phyloP scores from a whole-genome alignment of 2,329 filamentous ascomycete species.

The Claviceps paspali region DNA sequence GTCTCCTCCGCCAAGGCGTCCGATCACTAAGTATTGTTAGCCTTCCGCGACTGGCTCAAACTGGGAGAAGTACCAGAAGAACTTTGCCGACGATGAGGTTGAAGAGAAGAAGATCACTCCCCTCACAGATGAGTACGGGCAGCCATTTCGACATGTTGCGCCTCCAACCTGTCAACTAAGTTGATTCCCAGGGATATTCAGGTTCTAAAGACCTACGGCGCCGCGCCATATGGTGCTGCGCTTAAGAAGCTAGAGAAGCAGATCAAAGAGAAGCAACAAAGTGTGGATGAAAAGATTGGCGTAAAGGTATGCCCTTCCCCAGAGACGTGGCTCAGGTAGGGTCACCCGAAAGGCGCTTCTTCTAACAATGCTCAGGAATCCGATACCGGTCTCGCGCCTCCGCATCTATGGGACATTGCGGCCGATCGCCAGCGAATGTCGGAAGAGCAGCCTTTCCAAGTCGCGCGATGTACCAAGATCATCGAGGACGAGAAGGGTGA shows the following conservation, averaged over 20 bases:
- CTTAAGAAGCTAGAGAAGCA: slow-evolving; percentile 97
- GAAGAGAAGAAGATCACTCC: slow-evolving; percentile 99
- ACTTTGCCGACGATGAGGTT: slow-evolving; percentile 87
- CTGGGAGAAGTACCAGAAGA: slow-evolving; percentile 99
- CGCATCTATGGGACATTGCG: slow-evolving; percentile 96
- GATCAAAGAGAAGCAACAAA: slow-evolving; percentile 98
- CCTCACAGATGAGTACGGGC: slow-evolving; percentile 78
- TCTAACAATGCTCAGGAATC: slow-evolving; percentile 55
- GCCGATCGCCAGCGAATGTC: slow-evolving; percentile 97
- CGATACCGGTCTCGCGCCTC: slow-evolving; percentile 92
- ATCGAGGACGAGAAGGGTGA: slow-evolving; percentile 91
- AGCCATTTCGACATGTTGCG: background rate
- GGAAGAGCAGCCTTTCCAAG: slow-evolving; percentile 94
- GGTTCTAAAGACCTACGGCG: slow-evolving; percentile 97
- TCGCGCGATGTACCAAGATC: slow-evolving; percentile 97
- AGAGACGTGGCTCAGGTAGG: background rate
- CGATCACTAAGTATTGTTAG: slow-evolving; percentile 32
- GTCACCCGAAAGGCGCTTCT: background rate
- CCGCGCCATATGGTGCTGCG: slow-evolving; percentile 82
- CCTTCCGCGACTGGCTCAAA: slow-evolving; percentile 83
- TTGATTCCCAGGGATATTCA: slow-evolving; percentile 68
- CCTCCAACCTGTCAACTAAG: slow-evolving; percentile 11
- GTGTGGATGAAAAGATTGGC: slow-evolving; percentile 96
- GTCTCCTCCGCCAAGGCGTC: slow-evolving; percentile 2
- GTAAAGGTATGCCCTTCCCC: slow-evolving; percentile 43